Base-by-base conservation (phyloP, 1,284 basidiomycete species). In the Coniophora puteana region DNA sequence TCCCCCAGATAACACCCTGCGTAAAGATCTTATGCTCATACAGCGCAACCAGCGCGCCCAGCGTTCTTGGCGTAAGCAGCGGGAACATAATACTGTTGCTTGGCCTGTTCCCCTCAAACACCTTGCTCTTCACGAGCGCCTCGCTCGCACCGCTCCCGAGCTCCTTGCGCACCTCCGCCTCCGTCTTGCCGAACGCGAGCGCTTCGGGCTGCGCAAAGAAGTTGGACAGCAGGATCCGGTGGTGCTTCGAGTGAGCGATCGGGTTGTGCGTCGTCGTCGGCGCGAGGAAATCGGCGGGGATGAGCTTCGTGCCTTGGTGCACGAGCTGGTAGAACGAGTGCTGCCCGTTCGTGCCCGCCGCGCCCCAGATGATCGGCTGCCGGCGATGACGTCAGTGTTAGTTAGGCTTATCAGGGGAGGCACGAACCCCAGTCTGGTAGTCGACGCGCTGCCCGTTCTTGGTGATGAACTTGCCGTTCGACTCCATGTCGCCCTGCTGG, bases 401-500 rank as follows among this genome's bases (percentile, higher is more conserved):
- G 46, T 26, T 43, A 17, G 0, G 4, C 29, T 13, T 8, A 20
- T 33, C 17, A n/a, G n/a, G n/a, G n/a, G n/a, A n/a, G n/a, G 12
- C 13, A 74, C 85, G 38, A 67, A 91, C 88, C 31, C 95, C 96
- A 39, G 95, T 99, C 72, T 99, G 85, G 71, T 98, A 99, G 69
- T 90, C 68, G 16, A 99, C 95, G 39, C 89, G 85, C 49, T 91
- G 75, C 16, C 94, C 95, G 52, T 82, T 76, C 72, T 98, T 99
- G 55, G 94, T 97, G 51, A 97, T 78, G 47, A 82, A 90, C 74
- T 99, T 99, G 48, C 95, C 95, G 67, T 99, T 98, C 17, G 93
- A 96, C 70, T 99, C 95, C 95, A 99, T 99, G 68, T 99, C 95
- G 34, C 94, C 94, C 72, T 99, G 95, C 68, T 99, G 95, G 89